phyloP scores from a whole-genome alignment of 805 yeast genomes.

The Candida wancherniae region DNA sequence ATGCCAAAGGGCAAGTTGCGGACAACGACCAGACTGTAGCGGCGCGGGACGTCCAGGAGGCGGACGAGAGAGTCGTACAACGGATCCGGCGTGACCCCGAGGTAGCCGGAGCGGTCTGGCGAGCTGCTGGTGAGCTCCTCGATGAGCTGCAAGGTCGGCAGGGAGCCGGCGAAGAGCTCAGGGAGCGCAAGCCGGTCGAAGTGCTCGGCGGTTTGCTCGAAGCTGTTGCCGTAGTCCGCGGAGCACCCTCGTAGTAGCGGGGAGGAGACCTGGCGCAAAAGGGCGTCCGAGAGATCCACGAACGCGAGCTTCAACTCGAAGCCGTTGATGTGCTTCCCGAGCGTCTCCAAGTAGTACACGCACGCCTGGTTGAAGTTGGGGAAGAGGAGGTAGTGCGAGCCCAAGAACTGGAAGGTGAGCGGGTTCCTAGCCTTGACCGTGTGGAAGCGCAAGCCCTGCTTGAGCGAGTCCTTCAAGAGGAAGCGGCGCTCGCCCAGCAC shows the following conservation, averaged over 20 bases:
- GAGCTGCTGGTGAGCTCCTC: constrained; percentile 1
- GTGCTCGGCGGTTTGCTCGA: constrained; percentile 4
- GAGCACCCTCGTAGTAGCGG: too few relatives aligned
- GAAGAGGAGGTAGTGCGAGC: constrained; percentile 53
- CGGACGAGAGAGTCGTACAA: constrained; percentile 12
- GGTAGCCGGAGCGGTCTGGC: constrained; percentile 8
- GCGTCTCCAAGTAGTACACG: constrained; percentile 47
- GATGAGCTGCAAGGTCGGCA: constrained; percentile 4
- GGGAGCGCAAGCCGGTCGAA: constrained; percentile 2
- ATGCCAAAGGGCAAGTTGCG: constrained; percentile 46
- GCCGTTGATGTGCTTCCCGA: constrained; percentile 48
- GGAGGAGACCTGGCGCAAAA: constrained; percentile 25
- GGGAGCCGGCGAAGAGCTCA: constrained; percentile 7
- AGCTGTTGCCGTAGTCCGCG: too few relatives aligned
- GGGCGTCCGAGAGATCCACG: constrained; percentile 26
- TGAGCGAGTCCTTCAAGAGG: constrained; percentile 18
- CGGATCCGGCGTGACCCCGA: constrained; percentile 11
- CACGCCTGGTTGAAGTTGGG: constrained; percentile 44
- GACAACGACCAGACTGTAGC: constrained; percentile 33
- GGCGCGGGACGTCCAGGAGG: constrained; percentile 16
- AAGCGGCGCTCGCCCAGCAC: constrained; percentile 27
- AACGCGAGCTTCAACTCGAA: constrained; percentile 42
- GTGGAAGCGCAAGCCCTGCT: constrained; percentile 28
- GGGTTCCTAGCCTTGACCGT: constrained; percentile 50
- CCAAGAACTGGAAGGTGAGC: constrained; percentile 37